A percentile compares a stretch with the other conserved stretches of the same genome.
phyloP scores from a whole-genome alignment of 805 yeast genomes.

The Pichia nanzhaoensis region DNA sequence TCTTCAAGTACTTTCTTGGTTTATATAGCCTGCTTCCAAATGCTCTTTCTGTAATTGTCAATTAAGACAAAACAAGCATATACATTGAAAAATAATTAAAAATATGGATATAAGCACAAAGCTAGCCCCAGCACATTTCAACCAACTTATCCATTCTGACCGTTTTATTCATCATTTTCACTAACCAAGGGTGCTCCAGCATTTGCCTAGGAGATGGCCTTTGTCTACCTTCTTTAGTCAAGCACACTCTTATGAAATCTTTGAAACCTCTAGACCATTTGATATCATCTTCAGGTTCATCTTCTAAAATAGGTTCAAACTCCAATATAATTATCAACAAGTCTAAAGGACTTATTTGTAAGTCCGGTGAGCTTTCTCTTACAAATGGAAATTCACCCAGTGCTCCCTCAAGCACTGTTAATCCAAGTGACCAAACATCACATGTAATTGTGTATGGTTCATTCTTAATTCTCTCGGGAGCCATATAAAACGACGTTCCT shows the following conservation, averaged over 20 bases:
- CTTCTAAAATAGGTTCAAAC: slow-evolving; percentile 71
- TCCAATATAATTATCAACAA: slow-evolving; percentile 73
- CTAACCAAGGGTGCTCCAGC: slow-evolving; percentile 90
- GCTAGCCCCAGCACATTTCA: slow-evolving; percentile 54
- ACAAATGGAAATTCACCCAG: slow-evolving; percentile 84
- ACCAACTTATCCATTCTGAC: slow-evolving; percentile 88
- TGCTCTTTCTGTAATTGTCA: too few relatives aligned
- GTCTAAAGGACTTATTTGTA: slow-evolving; percentile 78
- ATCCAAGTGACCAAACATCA: slow-evolving; percentile 95
- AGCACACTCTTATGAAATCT: slow-evolving; percentile 72
- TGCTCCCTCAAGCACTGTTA: slow-evolving; percentile 89
- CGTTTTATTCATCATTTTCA: slow-evolving; percentile 61
- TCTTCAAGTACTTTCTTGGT: too few relatives aligned
- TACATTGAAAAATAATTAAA: too few relatives aligned
- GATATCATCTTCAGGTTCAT: slow-evolving; percentile 69
- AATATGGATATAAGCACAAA: too few relatives aligned
- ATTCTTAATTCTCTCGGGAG: slow-evolving; percentile 95
- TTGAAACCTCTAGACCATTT: slow-evolving; percentile 79
- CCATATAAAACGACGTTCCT: slow-evolving; percentile 97
- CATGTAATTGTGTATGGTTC: slow-evolving; percentile 92
- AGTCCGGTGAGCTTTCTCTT: slow-evolving; percentile 17
- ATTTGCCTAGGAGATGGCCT: slow-evolving; percentile 92
- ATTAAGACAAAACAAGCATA: too few relatives aligned
- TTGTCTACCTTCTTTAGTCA: slow-evolving; percentile 70
- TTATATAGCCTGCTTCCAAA: too few relatives aligned